These are phyloP conservation scores for Thelephora ganbajun DNA, from an alignment of 768 basidiomycete genomes.

Conservation along the genomic window DNA sequence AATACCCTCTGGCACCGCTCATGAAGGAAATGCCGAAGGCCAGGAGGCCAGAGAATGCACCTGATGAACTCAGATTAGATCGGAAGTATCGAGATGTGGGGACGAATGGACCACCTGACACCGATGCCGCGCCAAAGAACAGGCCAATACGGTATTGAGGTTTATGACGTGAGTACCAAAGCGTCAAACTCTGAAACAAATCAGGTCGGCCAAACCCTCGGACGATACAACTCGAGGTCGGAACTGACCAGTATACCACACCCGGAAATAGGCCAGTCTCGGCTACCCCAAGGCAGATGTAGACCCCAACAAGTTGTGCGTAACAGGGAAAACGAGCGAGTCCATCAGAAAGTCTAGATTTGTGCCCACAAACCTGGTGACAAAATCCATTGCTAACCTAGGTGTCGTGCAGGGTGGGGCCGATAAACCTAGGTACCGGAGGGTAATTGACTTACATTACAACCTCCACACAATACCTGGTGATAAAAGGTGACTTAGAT, in stretches of 20 bases:
- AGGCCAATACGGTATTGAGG: slow-evolving; percentile 15
- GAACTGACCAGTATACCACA: slow-evolving; percentile 19
- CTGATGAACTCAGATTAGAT: slow-evolving; percentile 1
- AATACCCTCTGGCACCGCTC: slow-evolving; percentile 14
- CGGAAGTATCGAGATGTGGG: not conserved
- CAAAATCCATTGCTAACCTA: slow-evolving; percentile 54
- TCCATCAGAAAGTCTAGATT: not conserved
- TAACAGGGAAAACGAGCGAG: slow-evolving; percentile 5
- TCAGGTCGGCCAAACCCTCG: not conserved
- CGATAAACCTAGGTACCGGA: not conserved
- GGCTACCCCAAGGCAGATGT: slow-evolving; percentile 28
- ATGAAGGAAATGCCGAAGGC: slow-evolving; percentile 23
- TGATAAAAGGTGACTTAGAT: not conserved
- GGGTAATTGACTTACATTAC: slow-evolving; percentile 31
- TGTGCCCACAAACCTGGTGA: slow-evolving; percentile 33
- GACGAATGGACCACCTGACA: slow-evolving; percentile 8
- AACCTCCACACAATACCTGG: slow-evolving; percentile 49
- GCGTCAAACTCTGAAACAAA: slow-evolving; percentile 9
- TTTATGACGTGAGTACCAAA: slow-evolving; percentile 18
- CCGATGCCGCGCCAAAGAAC: slow-evolving; percentile 15
- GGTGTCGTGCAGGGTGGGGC: not conserved
- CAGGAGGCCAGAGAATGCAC: slow-evolving; percentile 18
- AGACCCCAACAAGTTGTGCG: slow-evolving; percentile 17
- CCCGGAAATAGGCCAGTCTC: slow-evolving; percentile 31
- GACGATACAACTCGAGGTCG: not conserved